Percentiles rank a stretch among this genome's conserved stretches.
These are phyloP conservation scores for Artemisia tridentata DNA, from an alignment of 129 eudicot genomes.

Conservation along the genomic window DNA sequence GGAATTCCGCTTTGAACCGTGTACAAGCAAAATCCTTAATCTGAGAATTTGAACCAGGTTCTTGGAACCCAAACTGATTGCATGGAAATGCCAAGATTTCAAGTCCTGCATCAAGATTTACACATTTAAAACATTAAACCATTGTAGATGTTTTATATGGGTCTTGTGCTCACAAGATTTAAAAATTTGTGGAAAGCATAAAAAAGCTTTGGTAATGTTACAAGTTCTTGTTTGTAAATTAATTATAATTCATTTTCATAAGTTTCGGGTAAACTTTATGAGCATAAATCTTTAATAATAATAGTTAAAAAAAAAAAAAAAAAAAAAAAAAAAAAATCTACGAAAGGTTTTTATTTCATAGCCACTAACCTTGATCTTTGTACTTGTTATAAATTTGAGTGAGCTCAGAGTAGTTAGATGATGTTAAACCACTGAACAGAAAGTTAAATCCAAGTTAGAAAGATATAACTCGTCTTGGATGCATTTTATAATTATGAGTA, in stretches of 20 bases:
- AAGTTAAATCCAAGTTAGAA: conserved; percentile 31
- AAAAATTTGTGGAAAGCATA: no score
- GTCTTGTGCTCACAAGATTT: no score
- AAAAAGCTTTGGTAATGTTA: no score
- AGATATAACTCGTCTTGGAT: not conserved
- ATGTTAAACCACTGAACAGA: conserved; percentile 70
- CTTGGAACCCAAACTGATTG: conserved; percentile 94
- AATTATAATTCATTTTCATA: no score
- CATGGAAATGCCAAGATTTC: conserved; percentile 91
- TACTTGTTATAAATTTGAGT: conserved; percentile 76
- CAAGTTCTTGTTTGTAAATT: no score
- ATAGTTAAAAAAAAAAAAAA: no score
- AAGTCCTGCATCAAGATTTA: conserved; percentile 54
- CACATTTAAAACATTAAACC: not conserved
- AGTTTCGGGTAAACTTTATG: no score
- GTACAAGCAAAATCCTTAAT: conserved; percentile 84
- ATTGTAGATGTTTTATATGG: no score
- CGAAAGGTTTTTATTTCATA: no score
- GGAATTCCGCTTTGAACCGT: conserved; percentile 87
- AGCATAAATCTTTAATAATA: no score
- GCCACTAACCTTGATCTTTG: conserved; percentile 88
- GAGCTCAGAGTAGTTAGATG: conserved; percentile 86
- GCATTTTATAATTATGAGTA: not conserved
- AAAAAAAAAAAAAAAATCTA: no score
- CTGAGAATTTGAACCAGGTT: conserved; percentile 86